These are phyloP conservation scores for Xylaria sp. DNA, from an alignment of 2,329 filamentous ascomycete genomes.

Conservation along the genomic window DNA sequence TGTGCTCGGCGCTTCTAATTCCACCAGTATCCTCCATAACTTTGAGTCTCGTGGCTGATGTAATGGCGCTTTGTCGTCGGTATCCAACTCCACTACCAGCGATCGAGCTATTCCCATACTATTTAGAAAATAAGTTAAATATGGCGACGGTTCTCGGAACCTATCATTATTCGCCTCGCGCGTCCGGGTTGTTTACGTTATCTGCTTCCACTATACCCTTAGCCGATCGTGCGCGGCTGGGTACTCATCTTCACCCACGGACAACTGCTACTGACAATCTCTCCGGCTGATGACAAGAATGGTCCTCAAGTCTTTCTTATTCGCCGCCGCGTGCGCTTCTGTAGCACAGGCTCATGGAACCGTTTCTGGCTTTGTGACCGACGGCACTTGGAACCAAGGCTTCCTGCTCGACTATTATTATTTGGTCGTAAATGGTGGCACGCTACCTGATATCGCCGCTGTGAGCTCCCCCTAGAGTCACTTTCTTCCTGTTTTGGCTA, in stretches of 20 bases:
- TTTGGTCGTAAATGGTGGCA: conserved; percentile 11
- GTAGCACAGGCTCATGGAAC: conserved; percentile 25
- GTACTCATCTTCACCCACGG: neutral
- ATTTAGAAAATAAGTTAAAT: conserved; percentile 20
- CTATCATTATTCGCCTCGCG: neutral
- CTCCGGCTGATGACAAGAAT: conserved; percentile 1
- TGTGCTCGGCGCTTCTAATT: conserved; percentile 17
- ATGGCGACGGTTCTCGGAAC: neutral
- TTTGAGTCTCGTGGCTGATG: neutral
- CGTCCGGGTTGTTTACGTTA: neutral
- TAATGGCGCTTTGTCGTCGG: neutral
- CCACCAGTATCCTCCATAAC: conserved; percentile 19
- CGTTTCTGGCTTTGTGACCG: conserved; percentile 35
- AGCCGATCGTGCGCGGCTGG: neutral
- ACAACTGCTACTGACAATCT: neutral
- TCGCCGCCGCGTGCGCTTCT: conserved; percentile 25
- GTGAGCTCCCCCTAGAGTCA: too few relatives aligned
- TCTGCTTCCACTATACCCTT: neutral
- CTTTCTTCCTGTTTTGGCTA: too few relatives aligned
- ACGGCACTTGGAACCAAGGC: conserved; percentile 35
- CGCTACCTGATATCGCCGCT: conserved; percentile 19
- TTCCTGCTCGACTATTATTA: conserved; percentile 37
- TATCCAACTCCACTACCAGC: neutral
- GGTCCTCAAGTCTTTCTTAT: conserved; percentile 23
- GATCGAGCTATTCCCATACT: neutral